These are phyloP conservation scores for Linnemannia schmuckeri DNA, from an alignment of 192 early-diverging fungal genomes.

Conservation along the genomic window DNA sequence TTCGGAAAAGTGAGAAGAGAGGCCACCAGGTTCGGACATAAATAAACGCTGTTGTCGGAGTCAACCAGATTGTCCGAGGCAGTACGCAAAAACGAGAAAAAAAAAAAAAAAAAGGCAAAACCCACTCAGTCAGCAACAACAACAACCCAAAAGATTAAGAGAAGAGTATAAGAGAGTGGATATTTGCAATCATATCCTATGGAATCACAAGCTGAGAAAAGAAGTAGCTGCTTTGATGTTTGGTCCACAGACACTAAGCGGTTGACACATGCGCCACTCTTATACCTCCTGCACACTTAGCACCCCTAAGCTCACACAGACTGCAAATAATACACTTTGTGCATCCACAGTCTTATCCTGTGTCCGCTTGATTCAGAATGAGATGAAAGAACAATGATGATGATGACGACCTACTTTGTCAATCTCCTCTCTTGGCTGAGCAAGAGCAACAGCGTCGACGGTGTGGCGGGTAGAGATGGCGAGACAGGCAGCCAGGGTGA, in stretches of 20 bases:
- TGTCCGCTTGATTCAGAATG: neutral
- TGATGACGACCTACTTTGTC: conserved; percentile 18
- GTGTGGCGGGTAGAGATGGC: conserved; percentile 5
- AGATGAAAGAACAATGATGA: neutral
- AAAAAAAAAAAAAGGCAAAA: neutral
- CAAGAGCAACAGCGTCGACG: conserved; percentile 3
- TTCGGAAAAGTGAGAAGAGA: neutral
- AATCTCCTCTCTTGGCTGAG: neutral
- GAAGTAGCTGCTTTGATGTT: neutral
- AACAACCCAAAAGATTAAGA: neutral
- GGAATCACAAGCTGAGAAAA: neutral
- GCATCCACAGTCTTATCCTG: neutral
- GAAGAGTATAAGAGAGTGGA: neutral
- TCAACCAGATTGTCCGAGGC: conserved; percentile 1
- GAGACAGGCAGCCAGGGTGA: conserved; percentile 21
- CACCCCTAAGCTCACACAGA: neutral
- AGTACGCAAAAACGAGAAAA: neutral
- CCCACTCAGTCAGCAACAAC: neutral
- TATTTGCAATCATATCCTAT: neutral
- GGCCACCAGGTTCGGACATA: neutral
- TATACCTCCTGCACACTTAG: neutral
- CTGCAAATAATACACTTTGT: neutral
- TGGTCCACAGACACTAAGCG: neutral
- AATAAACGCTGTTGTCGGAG: neutral
- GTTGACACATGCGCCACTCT: neutral